phyloP scores from a whole-genome alignment of 2,329 filamentous ascomycete species.

The Plectosphaerella sp. region DNA sequence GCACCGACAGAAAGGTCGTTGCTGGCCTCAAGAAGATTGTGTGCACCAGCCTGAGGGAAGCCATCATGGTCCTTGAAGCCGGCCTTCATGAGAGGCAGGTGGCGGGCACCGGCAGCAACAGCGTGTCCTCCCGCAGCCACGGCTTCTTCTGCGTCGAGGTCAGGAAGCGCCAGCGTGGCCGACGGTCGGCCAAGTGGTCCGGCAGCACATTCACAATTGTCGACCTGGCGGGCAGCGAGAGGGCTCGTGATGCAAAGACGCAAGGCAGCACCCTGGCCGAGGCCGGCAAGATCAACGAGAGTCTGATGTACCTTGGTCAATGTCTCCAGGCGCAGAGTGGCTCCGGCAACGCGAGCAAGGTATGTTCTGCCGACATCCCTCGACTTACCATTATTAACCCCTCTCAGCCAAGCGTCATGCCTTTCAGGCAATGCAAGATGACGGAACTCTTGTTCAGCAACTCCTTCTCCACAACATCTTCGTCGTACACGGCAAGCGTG shows the following conservation, averaged over 20 bases:
- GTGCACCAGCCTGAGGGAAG: conserved; percentile 77
- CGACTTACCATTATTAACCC: not conserved
- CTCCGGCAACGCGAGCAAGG: conserved; percentile 67
- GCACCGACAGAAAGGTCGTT: conserved; percentile 89
- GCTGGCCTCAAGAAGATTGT: conserved; percentile 88
- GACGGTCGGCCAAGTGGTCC: conserved; percentile 59
- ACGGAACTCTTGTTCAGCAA: conserved; percentile 86
- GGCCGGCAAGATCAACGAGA: conserved; percentile 97
- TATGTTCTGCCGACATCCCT: conserved; percentile 28
- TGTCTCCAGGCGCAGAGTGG: conserved; percentile 95
- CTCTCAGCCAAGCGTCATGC: conserved; percentile 63
- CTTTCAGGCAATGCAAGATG: conserved; percentile 79
- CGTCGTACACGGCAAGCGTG: conserved; percentile 36
- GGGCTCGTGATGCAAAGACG: conserved; percentile 89
- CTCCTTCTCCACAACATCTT: conserved; percentile 64
- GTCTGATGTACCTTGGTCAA: conserved; percentile 95
- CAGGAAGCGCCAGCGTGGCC: conserved; percentile 63
- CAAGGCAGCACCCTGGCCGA: conserved; percentile 88
- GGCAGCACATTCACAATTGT: conserved; percentile 82
- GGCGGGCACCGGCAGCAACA: conserved; percentile 88
- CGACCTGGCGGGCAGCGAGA: conserved; percentile 89
- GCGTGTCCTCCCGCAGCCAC: conserved; percentile 85
- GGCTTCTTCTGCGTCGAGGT: conserved; percentile 96
- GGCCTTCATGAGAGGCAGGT: conserved; percentile 83
- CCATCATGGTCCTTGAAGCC: conserved; percentile 83